phyloP scores from a whole-genome alignment of 768 basidiomycete species.

The Lentinula detonsa region DNA sequence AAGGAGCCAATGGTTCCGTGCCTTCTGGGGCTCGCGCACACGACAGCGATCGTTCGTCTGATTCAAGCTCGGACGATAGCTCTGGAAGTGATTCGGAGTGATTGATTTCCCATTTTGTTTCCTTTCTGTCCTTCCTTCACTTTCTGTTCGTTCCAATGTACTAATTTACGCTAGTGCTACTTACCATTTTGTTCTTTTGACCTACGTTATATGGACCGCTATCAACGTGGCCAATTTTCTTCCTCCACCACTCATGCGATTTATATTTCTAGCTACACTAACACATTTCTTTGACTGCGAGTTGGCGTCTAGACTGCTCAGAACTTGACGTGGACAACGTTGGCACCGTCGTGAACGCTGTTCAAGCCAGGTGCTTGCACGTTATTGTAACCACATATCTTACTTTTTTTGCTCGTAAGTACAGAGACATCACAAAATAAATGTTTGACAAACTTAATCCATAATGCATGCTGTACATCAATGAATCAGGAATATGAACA shows the following conservation, averaged over 20 bases:
- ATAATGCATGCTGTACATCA: background rate
- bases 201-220: constrained; percentile 7
- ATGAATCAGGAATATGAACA: no score
- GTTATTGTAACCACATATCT: background rate
- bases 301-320: constrained; percentile 2
- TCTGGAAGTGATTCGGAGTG: constrained; percentile 83
- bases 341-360: no score
- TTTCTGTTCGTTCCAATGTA: constrained; percentile 5
- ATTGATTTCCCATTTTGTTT: constrained; percentile 16
- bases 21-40: constrained; percentile 33
- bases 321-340: no score
- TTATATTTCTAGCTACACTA: background rate
- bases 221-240: constrained; percentile 1
- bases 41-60: constrained; percentile 73
- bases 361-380: background rate
- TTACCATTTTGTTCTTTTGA: background rate
- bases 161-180: background rate
- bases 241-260: background rate
- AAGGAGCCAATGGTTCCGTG: constrained; percentile 35
- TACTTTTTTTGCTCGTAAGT: background rate
- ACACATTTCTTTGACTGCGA: background rate
- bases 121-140: constrained; percentile 15
- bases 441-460: constrained; percentile 13
- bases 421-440: background rate
- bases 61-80: constrained; percentile 76